Conservation (phyloP, 2,329 filamentous ascomycete species). For the Trichoderma semiorbis region DNA sequence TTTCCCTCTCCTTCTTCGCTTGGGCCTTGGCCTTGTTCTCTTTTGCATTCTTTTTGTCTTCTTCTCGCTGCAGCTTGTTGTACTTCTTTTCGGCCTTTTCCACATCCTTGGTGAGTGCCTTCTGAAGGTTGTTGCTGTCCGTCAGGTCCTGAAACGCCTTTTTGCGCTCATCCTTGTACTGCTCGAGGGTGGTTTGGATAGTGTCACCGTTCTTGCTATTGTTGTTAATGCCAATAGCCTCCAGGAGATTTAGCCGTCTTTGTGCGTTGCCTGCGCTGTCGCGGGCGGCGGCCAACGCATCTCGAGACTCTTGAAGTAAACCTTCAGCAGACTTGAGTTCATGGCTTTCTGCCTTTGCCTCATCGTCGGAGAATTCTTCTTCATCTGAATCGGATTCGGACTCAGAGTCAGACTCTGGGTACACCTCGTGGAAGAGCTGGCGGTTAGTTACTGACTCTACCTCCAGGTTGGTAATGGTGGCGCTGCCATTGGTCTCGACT, state of each 20-base stretch:
- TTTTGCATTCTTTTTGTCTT: slow-evolving; percentile 30
- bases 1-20: slow-evolving; percentile 34
- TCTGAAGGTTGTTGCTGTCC: slow-evolving; percentile 30
- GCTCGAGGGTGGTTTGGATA: slow-evolving; percentile 38
- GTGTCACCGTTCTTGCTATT: slow-evolving; percentile 33
- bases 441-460: slow-evolving; percentile 53
- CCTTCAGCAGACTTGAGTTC: slow-evolving; percentile 26
- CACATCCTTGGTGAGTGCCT: slow-evolving; percentile 34
- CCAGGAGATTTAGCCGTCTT: slow-evolving; percentile 40
- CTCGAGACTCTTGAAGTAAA: slow-evolving; percentile 29
- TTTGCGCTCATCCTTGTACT: slow-evolving; percentile 42
- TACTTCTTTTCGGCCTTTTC: slow-evolving; percentile 33
- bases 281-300: slow-evolving; percentile 22
- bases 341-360: slow-evolving; percentile 21
- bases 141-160: slow-evolving; percentile 42
- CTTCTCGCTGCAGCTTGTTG: slow-evolving; percentile 27
- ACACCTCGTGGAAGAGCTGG: slow-evolving; percentile 50
- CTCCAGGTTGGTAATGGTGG: slow-evolving; percentile 58
- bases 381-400: slow-evolving; percentile 29
- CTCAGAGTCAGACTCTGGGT: slow-evolving; percentile 35
- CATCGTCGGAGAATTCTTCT: slow-evolving; percentile 24
- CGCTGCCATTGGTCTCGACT: slow-evolving; percentile 54
- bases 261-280: slow-evolving; percentile 26
- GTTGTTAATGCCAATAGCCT: slow-evolving; percentile 39
- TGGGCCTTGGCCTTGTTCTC: slow-evolving; percentile 32